Base-by-base conservation (phyloP, 2,329 filamentous ascomycete genomes). In the Trichophyton schoenleinii region DNA sequence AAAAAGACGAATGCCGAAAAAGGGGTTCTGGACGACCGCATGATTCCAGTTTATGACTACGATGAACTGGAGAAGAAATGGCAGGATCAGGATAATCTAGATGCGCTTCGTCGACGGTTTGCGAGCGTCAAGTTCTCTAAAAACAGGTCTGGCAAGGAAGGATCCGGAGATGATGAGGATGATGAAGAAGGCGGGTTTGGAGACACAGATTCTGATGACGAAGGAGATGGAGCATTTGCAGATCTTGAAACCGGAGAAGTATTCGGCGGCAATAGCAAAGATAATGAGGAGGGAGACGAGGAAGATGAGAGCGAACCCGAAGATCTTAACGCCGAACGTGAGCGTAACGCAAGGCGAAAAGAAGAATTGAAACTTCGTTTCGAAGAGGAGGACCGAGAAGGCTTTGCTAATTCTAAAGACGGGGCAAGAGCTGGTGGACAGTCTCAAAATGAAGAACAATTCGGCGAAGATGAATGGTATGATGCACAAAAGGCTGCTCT, bases 391-490 rank as follows among this genome's bases (percentile, higher is more conserved):
- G 94, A 99, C 71, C 83, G 89, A n/a, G 94, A 99, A 71, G 94
- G 94, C 0, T 91, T 96, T 71, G 75, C 70, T 5, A 85, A 88
- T 69, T 95, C 95, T 70, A 90, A 94, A 74, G 95, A 95, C 70
- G 86, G 88, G 31, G 84, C 86, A 58, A 87, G 87, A 9, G 82
- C 87, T 41, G 80, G 83, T 65, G 87, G 90, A 66, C 84, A 83
- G 34, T 86, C 81, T 38, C 81, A 81, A 2, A 79, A 84, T 4
- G 84, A 92, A 60, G 79, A 84, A 62, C 87, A 95, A 70, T 97
- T 95, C 69, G 94, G 91, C 59, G 94, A 99, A 74, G 94, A 99
- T 71, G 89, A 99, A 61, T 99, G 95, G 95, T 99, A 99, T 72
- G 94, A 97, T 70, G 84, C 88, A 31, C 94, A 99, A 72, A 99